phyloP scores from a whole-genome alignment of 2,329 filamentous ascomycete genomes.

The Cladosporium cucumerinum region DNA sequence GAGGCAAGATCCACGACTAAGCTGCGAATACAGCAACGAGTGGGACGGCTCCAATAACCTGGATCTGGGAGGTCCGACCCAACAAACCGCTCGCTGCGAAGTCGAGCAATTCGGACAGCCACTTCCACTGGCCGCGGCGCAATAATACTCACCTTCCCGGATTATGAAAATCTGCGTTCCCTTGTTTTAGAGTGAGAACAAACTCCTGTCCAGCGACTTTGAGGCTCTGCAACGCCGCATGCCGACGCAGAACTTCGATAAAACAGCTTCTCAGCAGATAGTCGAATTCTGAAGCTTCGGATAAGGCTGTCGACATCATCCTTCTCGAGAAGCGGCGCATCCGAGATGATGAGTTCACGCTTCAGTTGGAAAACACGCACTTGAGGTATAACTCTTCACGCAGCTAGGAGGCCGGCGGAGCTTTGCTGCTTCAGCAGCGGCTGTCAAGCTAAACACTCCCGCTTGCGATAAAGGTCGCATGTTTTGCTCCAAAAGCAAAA shows the following conservation, averaged over 20 bases:
- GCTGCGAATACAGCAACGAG: no score
- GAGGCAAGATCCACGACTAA: no score
- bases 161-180: not conserved
- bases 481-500: not conserved
- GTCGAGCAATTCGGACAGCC: no score
- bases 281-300: no score
- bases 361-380: not conserved
- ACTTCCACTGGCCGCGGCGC: no score
- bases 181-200: not conserved
- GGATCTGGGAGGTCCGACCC: no score
- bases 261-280: not conserved
- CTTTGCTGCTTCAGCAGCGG: not conserved
- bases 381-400: no score
- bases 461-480: not conserved
- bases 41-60: no score
- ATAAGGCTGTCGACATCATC: no score
- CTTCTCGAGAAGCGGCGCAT: not conserved
- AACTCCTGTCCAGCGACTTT: not conserved
- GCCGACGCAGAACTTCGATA: not conserved
- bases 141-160: not conserved
- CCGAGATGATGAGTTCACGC: not conserved
- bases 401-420: no score
- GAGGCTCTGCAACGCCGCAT: not conserved
- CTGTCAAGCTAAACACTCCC: not conserved
- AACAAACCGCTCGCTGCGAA: no score